phyloP scores from a whole-genome alignment of 225 moss, liverwort and hornwort genomes.

The Polytrichum commune region DNA sequence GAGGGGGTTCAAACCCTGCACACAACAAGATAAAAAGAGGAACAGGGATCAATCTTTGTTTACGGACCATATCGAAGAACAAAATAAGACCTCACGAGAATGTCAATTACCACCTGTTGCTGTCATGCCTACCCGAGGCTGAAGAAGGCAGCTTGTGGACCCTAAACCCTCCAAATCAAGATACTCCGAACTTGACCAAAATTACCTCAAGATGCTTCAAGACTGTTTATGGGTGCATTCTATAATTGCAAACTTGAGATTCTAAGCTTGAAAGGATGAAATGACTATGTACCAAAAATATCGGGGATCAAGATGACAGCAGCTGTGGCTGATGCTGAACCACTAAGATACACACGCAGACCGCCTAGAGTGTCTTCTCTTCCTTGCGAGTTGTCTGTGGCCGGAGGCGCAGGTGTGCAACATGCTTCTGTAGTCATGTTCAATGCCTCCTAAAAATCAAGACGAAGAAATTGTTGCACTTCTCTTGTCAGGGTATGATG shows the following conservation, averaged over 20 bases:
- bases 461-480: neutral
- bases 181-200: neutral
- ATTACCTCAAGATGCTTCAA: neutral
- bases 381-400: constrained; percentile 21
- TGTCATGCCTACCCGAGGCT: neutral
- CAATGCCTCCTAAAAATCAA: neutral
- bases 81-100: neutral
- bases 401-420: constrained; percentile 48
- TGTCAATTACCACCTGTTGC: neutral
- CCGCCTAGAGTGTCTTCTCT: constrained; percentile 23
- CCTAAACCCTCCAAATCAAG: neutral
- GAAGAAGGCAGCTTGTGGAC: neutral
- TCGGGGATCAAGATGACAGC: constrained; percentile 48
- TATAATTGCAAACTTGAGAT: neutral
- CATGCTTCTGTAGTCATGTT: constrained; percentile 19
- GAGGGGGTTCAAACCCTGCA: neutral
- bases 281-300: constrained; percentile 30
- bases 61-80: neutral
- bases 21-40: neutral
- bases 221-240: neutral
- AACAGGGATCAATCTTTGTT: neutral
- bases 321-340: constrained; percentile 22
- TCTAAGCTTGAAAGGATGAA: neutral
- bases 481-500: neutral
- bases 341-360: constrained; percentile 40